phyloP scores from a whole-genome alignment of 2,329 filamentous ascomycete genomes.

The Colletotrichum spinosum region DNA sequence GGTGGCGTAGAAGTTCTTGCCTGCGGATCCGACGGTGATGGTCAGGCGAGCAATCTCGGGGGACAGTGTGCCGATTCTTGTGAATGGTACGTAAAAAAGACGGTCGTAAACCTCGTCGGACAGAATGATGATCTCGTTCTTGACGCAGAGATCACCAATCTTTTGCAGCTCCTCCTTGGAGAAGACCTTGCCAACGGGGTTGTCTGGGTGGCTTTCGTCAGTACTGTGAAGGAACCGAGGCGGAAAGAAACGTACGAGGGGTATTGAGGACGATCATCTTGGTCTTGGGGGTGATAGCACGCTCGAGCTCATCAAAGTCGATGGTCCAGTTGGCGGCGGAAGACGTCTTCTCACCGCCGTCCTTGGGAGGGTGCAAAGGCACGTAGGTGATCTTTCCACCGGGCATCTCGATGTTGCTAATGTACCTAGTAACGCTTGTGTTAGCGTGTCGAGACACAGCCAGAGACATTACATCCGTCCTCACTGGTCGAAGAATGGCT shows the following conservation, averaged over 20 bases:
- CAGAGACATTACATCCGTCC: conserved; percentile 36
- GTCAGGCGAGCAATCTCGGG: conserved; percentile 90
- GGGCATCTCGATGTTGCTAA: conserved; percentile 98
- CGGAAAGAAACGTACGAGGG: conserved; percentile 57
- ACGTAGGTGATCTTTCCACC: conserved; percentile 96
- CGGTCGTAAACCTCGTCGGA: conserved; percentile 95
- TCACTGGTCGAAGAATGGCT: conserved; percentile 98
- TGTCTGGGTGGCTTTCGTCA: conserved; percentile 65
- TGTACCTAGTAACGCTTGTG: conserved; percentile 68
- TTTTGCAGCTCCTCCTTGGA: conserved; percentile 83
- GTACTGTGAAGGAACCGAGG: conserved; percentile 5
- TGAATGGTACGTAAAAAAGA: conserved; percentile 95
- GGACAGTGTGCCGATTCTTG: conserved; percentile 88
- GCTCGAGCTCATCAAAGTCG: conserved; percentile 84
- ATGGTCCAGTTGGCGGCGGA: conserved; percentile 91
- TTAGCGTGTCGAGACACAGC: conserved; percentile 9
- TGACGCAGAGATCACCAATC: conserved; percentile 90
- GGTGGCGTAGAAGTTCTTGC: conserved; percentile 98
- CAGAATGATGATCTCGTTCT: conserved; percentile 93
- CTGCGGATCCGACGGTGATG: conserved; percentile 92
- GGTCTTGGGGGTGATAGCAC: conserved; percentile 84
- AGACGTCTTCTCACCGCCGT: conserved; percentile 82
- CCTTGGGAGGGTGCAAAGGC: conserved; percentile 87
- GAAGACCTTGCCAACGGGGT: conserved; percentile 97
- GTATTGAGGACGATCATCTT: conserved; percentile 97